These are phyloP conservation scores for Sistotremastrum suecicum DNA, from an alignment of 768 basidiomycete genomes.

Conservation along the genomic window DNA sequence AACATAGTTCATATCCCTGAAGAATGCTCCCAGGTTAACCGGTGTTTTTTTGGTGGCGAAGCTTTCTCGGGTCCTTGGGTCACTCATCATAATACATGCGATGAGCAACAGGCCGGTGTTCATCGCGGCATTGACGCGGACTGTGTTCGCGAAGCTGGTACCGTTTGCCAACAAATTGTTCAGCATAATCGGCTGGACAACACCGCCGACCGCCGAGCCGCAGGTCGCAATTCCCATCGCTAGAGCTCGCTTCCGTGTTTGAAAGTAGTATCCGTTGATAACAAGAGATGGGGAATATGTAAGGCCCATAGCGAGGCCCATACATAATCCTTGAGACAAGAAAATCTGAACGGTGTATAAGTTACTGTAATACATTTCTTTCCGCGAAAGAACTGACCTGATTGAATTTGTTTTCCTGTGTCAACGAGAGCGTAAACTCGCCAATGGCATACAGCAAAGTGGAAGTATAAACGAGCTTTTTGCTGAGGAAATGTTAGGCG, in stretches of 20 bases:
- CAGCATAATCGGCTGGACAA: slow-evolving; percentile 49
- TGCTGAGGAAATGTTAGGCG: not conserved
- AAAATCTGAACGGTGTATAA: slow-evolving; percentile 26
- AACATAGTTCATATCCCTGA: slow-evolving; percentile 30
- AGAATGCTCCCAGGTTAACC: slow-evolving; percentile 14
- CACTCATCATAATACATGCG: slow-evolving; percentile 25
- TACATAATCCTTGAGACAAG: slow-evolving; percentile 33
- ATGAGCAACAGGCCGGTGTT: slow-evolving; percentile 23
- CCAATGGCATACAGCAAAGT: slow-evolving; percentile 27
- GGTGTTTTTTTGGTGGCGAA: slow-evolving; percentile 17
- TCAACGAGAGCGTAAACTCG: slow-evolving; percentile 33
- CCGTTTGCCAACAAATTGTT: slow-evolving; percentile 25
- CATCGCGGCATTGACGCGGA: slow-evolving; percentile 27
- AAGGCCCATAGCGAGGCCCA: slow-evolving; percentile 35
- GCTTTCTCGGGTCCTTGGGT: slow-evolving; percentile 18
- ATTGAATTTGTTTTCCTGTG: slow-evolving; percentile 26
- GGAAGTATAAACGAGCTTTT: not conserved
- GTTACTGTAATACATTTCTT: not conserved
- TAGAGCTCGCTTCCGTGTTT: slow-evolving; percentile 26
- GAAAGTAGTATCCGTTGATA: slow-evolving; percentile 41
- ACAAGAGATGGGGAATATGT: slow-evolving; percentile 33
- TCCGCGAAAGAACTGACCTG: slow-evolving; percentile 17
- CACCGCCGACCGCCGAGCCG: slow-evolving; percentile 48
- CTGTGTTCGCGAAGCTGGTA: slow-evolving; percentile 31
- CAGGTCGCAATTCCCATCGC: slow-evolving; percentile 43